phyloP scores from a whole-genome alignment of 1,284 basidiomycete species.

The Ustilago crameri region DNA sequence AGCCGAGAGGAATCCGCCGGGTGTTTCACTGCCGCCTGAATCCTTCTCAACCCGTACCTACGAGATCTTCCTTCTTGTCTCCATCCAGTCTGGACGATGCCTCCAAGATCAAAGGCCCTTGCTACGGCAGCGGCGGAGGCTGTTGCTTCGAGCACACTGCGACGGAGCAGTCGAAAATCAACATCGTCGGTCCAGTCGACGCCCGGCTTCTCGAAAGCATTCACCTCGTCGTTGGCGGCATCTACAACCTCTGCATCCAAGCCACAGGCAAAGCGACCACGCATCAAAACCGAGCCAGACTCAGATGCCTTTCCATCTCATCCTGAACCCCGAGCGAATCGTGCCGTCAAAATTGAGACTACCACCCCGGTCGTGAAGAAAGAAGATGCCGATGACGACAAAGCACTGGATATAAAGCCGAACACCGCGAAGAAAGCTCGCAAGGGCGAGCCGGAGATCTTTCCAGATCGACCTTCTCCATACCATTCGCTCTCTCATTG shows the following conservation, averaged over 20 bases:
- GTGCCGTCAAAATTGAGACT: slow-evolving; percentile 5
- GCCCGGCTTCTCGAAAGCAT: neutral
- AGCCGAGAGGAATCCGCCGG: no score
- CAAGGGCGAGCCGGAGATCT: slow-evolving; percentile 13
- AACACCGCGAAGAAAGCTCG: slow-evolving; percentile 16
- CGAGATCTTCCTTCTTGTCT: neutral
- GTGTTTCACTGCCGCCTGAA: no score
- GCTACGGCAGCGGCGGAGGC: slow-evolving; percentile 13
- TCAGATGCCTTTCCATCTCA: neutral
- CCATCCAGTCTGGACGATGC: slow-evolving; percentile 10
- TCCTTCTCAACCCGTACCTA: no score
- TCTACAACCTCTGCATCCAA: neutral
- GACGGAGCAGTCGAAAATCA: slow-evolving; percentile 27
- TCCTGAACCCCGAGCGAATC: neutral
- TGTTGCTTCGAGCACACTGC: neutral
- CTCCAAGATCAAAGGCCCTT: slow-evolving; percentile 16
- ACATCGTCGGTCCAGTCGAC: slow-evolving; percentile 3
- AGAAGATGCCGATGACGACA: slow-evolving; percentile 5
- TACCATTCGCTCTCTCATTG: neutral
- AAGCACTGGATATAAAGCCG: slow-evolving; percentile 7
- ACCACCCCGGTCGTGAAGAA: neutral
- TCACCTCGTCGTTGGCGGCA: neutral
- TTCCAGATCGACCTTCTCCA: slow-evolving; percentile 22
- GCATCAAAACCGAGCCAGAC: slow-evolving; percentile 9
- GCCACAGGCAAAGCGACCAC: slow-evolving; percentile 9